Base-by-base conservation (phyloP, 768 basidiomycete genomes). In the Dentipellis fragilis region DNA sequence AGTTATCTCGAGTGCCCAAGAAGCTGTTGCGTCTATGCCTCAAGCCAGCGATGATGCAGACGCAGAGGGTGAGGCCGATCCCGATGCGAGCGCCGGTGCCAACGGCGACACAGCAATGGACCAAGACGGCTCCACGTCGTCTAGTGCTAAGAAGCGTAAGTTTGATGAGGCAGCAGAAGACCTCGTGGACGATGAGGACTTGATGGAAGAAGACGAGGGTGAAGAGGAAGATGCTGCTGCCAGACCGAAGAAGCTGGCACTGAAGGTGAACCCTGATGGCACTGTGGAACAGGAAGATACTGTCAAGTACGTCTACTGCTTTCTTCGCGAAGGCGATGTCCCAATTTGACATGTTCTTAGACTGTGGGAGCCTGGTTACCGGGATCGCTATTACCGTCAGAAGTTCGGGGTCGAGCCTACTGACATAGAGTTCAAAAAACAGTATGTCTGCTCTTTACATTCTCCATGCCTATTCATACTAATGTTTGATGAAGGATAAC, bases 321-420 rank as follows among this genome's bases (percentile, higher is more conserved):
- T 45, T 63, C 17, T 16, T 49, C 36, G 59, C 22, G 37, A 49
- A 10, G 48, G 10, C 35, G 48, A 10, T 54, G 45, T 7, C 56
- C 58, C 52, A 37, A 62, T 40, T 56, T 49, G 36, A 38, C 37
- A 23, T 59, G 35, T 21, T 57, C 51, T 5, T 63, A 97, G 95
- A 66, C 73, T 98, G 19, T 99, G 91, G 85, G 93, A 98, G 69
- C 84, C 93, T 1, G 96, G 95, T 23, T 99, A 99, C 70, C 85
- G 83, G 67, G 91, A 94, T 62, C 82, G 96, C 40, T 99, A 99
- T 68, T 99, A 99, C 64, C 77, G 79, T 48, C 86, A 90, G 65
- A 99, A 99, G 72, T 99, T 98, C 65, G 85, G 85, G 2, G 73
- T 90, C 11, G 80, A 86, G 60, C 68, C 77, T 17, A 76, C 71